phyloP scores from a whole-genome alignment of 495 filamentous ascomycete genomes.

The Talaromyces proteolyticus region DNA sequence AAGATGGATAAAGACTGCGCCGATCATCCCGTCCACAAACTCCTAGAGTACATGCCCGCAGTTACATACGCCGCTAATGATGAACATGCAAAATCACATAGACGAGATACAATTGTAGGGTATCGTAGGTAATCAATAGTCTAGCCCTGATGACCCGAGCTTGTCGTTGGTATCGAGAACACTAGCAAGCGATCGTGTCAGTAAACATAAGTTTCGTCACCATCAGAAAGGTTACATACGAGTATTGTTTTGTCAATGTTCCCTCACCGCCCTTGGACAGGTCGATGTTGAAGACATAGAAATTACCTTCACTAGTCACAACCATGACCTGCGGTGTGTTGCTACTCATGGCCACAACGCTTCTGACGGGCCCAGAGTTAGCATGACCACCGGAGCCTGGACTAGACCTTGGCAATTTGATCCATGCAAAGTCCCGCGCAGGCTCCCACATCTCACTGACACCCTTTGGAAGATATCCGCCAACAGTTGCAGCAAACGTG shows the following conservation, averaged over 20 bases:
- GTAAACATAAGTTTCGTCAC: constrained; percentile 6
- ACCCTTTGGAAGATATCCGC: constrained; percentile 83
- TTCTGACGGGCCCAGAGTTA: constrained; percentile 51
- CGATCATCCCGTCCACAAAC: not conserved
- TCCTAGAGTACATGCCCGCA: not conserved
- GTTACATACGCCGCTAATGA: not conserved
- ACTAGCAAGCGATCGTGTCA: constrained; percentile 10
- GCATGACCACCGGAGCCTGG: constrained; percentile 29
- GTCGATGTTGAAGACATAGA: constrained; percentile 92
- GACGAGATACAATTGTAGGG: not conserved
- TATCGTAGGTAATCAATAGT: constrained; percentile 29
- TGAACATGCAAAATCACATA: not conserved
- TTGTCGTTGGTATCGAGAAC: constrained; percentile 49
- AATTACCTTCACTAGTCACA: constrained; percentile 90
- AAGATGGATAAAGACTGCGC: no score
- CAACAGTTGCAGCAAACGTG: constrained; percentile 79
- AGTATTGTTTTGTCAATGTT: constrained; percentile 80
- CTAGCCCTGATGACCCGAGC: constrained; percentile 39
- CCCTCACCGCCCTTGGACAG: constrained; percentile 96
- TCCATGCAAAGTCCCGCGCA: constrained; percentile 88
- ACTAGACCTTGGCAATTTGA: constrained; percentile 74
- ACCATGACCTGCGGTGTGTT: constrained; percentile 95
- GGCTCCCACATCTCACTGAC: constrained; percentile 99
- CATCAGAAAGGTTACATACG: constrained; percentile 45
- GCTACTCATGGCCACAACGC: constrained; percentile 92